Evolutionary conservation across 257 asterid genomes (phyloP).

Genomic region (Jaltomata sinuosa): DNA sequence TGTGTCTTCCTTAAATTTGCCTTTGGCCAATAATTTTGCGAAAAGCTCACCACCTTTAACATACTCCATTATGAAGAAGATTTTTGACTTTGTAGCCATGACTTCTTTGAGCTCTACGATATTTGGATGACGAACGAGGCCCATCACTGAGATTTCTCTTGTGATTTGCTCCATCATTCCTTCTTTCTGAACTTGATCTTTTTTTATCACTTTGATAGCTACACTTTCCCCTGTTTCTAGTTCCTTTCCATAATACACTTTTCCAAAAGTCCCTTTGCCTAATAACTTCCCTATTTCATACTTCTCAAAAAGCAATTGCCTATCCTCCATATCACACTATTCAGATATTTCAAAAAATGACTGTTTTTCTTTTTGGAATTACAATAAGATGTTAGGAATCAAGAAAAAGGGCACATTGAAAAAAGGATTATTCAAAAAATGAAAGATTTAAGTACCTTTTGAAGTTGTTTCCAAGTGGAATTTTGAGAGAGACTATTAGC

Average conservation of each 20-base stretch:
- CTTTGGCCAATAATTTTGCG: constrained; percentile 27
- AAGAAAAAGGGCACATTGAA: background rate
- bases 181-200: constrained; percentile 34
- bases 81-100: constrained; percentile 45
- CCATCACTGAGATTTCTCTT: constrained; percentile 53
- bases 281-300: constrained; percentile 40
- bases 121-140: constrained; percentile 53
- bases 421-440: no score
- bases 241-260: constrained; percentile 36
- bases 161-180: constrained; percentile 46
- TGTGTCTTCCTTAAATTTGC: constrained; percentile 30
- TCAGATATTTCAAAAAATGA: background rate
- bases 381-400: background rate
- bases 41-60: constrained; percentile 60
- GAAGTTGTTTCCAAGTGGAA: background rate
- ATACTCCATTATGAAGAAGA: constrained; percentile 51
- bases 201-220: constrained; percentile 54
- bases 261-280: constrained; percentile 57
- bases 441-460: no score
- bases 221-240: constrained; percentile 34
- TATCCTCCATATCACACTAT: constrained; percentile 11
- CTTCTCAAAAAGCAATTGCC: constrained; percentile 38
- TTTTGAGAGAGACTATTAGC: background rate
- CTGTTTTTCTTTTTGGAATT: background rate
- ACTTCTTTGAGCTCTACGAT: constrained; percentile 49